Evolutionary conservation across 2,329 filamentous ascomycete species (phyloP), one percentile per base, ranked within the genome.

Genomic region (Apiospora malaysiana): DNA sequence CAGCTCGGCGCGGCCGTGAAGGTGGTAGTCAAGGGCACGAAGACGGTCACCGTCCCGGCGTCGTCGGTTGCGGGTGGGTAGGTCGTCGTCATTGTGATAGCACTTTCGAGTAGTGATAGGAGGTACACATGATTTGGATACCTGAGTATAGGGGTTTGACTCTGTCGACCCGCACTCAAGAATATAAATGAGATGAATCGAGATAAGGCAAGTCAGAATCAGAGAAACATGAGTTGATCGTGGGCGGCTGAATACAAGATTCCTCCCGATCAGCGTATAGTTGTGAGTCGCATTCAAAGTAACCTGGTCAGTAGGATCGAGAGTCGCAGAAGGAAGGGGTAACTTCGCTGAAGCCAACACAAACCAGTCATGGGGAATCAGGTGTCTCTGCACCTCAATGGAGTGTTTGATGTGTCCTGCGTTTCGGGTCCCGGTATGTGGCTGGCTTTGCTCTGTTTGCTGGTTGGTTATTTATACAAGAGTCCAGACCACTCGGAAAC

Each of bases 1-100:
- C 73, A 75, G 63, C 25, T 66, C 7, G 69, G 25, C 4, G 70
- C 66, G 3, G 72, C 72, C 14, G 73, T 74, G 68, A 70, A 75
- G 21, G 43, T 21, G 6, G 71, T 74, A 1, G 74, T 72, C 3
- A 74, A 70, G 42, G 73, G 74, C 45, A 75, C 46, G 43, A 75
- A 75, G 25, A 72, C 71, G 16, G 71, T 75, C 6, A 75, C 72
- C 5, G 63, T 59, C 12, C 51, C 68, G 10, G 69, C 71, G 66
- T 27, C 65, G 14, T 43, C 59, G 27, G 70, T 72, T 37, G 63
- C 68, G 23, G 67, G 68, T 14, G 73, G 71, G 65, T 72, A 71
- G 25, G 68, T 37, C 12, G 25, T 8, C 37, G 45, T 46, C 68
- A 69, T 71, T 27, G 66, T 16, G 47, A 68, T 63, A 18, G 27